Evolutionary conservation across 164 flowering plant species (phyloP).

Genomic region (Nelumbo lutea): DNA sequence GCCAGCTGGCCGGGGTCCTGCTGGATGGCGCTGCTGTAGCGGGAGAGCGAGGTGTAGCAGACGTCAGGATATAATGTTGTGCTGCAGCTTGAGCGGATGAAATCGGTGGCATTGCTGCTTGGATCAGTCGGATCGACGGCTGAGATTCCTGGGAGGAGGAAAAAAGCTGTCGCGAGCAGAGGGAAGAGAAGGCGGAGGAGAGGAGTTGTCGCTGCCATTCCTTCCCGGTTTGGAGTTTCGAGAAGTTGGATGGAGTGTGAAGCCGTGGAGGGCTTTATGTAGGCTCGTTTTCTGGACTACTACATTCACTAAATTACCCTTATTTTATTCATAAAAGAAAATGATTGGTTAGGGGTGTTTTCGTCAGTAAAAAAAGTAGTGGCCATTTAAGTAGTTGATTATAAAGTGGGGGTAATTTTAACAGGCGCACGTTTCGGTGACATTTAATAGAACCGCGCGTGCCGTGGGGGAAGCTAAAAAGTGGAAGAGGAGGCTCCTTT

Average conservation of each 20-base stretch:
- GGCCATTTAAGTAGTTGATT: no score
- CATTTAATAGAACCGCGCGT: no score
- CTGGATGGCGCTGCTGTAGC: constrained; percentile 49
- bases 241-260: neutral
- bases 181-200: constrained; percentile 9
- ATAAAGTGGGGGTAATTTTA: no score
- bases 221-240: neutral
- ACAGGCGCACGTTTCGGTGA: no score
- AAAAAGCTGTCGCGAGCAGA: neutral
- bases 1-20: constrained; percentile 53
- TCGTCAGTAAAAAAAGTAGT: no score
- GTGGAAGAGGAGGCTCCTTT: no score
- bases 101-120: constrained; percentile 27
- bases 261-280: neutral
- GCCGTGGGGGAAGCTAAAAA: no score
- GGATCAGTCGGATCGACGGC: constrained; percentile 9
- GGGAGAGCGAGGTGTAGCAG: constrained; percentile 60
- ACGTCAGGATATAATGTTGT: constrained; percentile 58
- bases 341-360: no score
- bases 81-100: constrained; percentile 73
- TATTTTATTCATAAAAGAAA: no score
- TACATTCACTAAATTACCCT: no score
- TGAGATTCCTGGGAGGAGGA: constrained; percentile 13
- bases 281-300: neutral
- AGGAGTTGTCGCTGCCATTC: neutral